Conservation (phyloP, 2,329 filamentous ascomycete genomes). For the Neonectria coccinea region DNA sequence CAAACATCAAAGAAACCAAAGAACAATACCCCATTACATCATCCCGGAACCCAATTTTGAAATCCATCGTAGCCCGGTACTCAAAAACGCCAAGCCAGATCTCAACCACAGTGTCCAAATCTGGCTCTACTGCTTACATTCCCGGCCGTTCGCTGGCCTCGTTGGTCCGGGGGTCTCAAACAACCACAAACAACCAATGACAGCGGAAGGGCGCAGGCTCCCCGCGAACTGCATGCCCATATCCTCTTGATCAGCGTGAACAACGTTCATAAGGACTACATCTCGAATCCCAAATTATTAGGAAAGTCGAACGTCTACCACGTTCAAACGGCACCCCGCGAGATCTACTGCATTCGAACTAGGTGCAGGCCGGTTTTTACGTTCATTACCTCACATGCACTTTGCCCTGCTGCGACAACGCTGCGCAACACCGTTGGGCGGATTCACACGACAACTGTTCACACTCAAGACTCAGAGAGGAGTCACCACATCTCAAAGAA, state of each 20-base stretch:
- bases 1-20: background rate
- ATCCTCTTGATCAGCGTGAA: conserved; percentile 9
- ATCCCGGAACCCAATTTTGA: background rate
- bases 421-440: conserved; percentile 6
- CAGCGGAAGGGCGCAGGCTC: conserved; percentile 22
- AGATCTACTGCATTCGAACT: background rate
- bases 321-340: background rate
- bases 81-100: conserved; percentile 5
- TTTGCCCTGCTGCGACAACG: conserved; percentile 18
- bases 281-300: background rate
- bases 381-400: conserved; percentile 29
- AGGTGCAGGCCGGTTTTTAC: background rate
- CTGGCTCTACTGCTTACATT: conserved; percentile 14
- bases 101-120: conserved; percentile 10
- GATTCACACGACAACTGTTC: conserved; percentile 27
- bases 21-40: conserved; percentile 1
- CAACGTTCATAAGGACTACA: conserved; percentile 8
- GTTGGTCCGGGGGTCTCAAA: background rate
- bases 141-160: background rate
- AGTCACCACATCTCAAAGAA: conserved; percentile 33
- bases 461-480: conserved; percentile 9
- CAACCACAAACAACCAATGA: conserved; percentile 13
- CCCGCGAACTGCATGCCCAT: conserved; percentile 1
- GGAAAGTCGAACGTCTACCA: background rate
- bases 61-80: background rate